These are phyloP conservation scores for Diaporthe amygdali DNA, from an alignment of 2,329 filamentous ascomycete genomes.

Conservation along the genomic window DNA sequence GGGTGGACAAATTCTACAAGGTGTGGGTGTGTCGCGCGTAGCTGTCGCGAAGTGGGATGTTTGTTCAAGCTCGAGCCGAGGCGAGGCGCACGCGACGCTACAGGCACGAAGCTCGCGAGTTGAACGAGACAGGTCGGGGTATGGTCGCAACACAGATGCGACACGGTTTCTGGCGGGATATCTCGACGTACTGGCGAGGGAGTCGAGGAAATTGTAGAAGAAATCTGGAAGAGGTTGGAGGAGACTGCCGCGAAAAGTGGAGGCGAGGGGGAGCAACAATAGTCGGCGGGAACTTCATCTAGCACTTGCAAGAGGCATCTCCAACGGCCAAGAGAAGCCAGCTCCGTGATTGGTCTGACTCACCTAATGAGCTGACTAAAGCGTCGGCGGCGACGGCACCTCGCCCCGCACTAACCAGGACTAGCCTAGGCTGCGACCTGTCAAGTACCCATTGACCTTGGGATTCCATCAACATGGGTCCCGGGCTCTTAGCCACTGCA, in stretches of 20 bases:
- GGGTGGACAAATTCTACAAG: slow-evolving; percentile 5
- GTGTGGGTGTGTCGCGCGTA: background rate
- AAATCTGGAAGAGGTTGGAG: slow-evolving; percentile 16
- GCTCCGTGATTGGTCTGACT: slow-evolving; percentile 3
- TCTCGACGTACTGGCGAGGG: background rate
- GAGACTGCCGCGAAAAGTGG: slow-evolving; percentile 21
- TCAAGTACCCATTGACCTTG: background rate
- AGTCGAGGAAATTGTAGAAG: background rate
- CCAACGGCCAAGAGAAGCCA: background rate
- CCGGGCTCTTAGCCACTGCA: background rate
- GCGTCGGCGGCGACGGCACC: background rate
- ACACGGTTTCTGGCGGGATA: slow-evolving; percentile 6
- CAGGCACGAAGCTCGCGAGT: background rate
- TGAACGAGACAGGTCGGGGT: background rate
- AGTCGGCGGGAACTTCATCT: background rate
- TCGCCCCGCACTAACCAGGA: background rate
- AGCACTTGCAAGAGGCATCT: background rate
- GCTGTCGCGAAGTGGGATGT: slow-evolving; percentile 12
- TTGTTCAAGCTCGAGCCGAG: background rate
- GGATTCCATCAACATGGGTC: slow-evolving; percentile 3
- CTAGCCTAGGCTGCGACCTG: background rate
- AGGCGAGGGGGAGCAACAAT: slow-evolving; percentile 22
- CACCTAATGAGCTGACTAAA: background rate
- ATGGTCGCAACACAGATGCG: slow-evolving; percentile 21
- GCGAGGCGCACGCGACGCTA: slow-evolving; percentile 9